phyloP scores from a whole-genome alignment of 768 basidiomycete species.

The Lactarius deliciosus region DNA sequence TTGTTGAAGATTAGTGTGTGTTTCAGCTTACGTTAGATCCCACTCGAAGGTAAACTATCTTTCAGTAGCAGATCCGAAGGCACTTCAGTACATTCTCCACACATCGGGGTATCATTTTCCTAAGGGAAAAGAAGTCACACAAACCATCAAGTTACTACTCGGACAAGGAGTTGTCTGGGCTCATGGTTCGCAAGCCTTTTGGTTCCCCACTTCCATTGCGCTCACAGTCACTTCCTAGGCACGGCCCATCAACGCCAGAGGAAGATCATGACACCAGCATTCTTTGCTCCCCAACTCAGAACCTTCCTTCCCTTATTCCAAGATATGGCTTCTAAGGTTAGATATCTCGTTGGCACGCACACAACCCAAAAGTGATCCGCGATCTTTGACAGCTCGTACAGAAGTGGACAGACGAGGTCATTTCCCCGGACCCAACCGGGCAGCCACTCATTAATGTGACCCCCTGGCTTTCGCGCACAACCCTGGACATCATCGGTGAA shows the following conservation, averaged over 20 bases:
- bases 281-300: slow-evolving; percentile 33
- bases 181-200: slow-evolving; percentile 25
- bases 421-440: slow-evolving; percentile 5
- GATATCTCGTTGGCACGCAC: background rate
- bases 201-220: slow-evolving; percentile 2
- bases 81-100: slow-evolving; percentile 36
- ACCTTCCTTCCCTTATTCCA: slow-evolving; percentile 35
- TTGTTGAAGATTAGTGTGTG: background rate
- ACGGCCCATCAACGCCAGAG: slow-evolving; percentile 32
- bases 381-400: slow-evolving; percentile 29
- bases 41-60: background rate
- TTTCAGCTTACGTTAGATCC: slow-evolving; percentile 14
- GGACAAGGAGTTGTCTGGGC: slow-evolving; percentile 31
- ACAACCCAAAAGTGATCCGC: slow-evolving; percentile 4
- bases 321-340: slow-evolving; percentile 17
- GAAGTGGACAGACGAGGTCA: slow-evolving; percentile 34
- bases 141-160: slow-evolving; percentile 23
- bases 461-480: slow-evolving; percentile 32
- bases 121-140: slow-evolving; percentile 18
- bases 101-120: slow-evolving; percentile 35
- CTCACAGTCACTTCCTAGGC: slow-evolving; percentile 18
- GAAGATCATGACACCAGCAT: slow-evolving; percentile 36
- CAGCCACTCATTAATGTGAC: slow-evolving; percentile 29
- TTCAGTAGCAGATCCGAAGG: slow-evolving; percentile 26
- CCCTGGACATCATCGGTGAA: slow-evolving; percentile 35